Evolutionary conservation across 192 early-diverging fungal genomes (phyloP).

Genomic region (Coemansia sp.): DNA sequence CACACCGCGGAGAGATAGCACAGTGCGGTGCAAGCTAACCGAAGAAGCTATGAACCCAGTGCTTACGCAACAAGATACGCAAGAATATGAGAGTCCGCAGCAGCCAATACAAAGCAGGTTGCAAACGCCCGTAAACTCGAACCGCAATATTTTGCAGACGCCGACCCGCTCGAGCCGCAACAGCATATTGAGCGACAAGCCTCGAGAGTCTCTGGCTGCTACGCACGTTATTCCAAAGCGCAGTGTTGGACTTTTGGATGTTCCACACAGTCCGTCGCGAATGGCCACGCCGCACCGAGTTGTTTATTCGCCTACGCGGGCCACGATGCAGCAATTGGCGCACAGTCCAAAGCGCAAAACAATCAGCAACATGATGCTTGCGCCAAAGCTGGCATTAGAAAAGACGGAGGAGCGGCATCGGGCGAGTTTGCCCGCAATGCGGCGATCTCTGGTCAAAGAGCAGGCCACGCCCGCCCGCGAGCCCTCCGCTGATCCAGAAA

Average conservation of each 20-base stretch:
- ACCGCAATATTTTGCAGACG: neutral
- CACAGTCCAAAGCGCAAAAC: constrained; percentile 7
- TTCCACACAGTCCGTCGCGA: constrained; percentile 38
- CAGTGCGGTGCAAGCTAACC: neutral
- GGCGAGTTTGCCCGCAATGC: constrained; percentile 1
- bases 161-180: neutral
- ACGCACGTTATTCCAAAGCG: neutral
- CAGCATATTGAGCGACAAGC: neutral
- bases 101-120: neutral
- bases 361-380: neutral
- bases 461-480: constrained; percentile 6
- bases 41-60: neutral
- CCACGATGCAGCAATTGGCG: constrained; percentile 18
- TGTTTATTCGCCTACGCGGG: constrained; percentile 39
- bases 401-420: constrained; percentile 5
- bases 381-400: neutral
- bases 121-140: neutral
- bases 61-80: constrained; percentile 10
- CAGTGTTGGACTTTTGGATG: neutral
- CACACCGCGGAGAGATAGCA: neutral
- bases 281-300: constrained; percentile 49
- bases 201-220: neutral
- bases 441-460: neutral
- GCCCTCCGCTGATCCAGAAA: constrained; percentile 20
- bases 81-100: constrained; percentile 5